Evolutionary conservation across 164 flowering plant genomes (phyloP), one percentile per base, ranked within the genome.

Genomic region (grape (Vitis vinifera)): DNA sequence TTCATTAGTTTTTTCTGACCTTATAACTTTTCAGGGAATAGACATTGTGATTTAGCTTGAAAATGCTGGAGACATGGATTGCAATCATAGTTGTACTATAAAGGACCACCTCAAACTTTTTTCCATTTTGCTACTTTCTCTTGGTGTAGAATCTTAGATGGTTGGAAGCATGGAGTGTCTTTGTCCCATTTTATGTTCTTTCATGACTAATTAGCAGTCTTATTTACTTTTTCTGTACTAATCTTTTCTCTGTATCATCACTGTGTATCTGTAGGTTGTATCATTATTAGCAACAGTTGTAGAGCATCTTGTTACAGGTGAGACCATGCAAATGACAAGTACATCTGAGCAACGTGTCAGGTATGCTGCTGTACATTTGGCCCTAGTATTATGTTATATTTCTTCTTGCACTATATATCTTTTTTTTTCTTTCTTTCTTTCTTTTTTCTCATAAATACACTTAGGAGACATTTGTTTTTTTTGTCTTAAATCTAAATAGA

Each of bases 241-340:
- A 4, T 17, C 16, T 55, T 11, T 31, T 69, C 16, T 66, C 7
- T 63, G 44, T 68, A 12, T 19, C 27, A 47, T 27, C 68, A 68
- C 37, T 69, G 55, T 65, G 55, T 63, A 11, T 76, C 9, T 77
- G 66, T 77, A 95, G 95, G 97, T 93, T 65, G 97, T 95, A 47
- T 70, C 91, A 9, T 84, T 95, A 51, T 37, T 93, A 51, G 91
- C 97, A 51, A 87, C 77, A 69, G 92, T 79, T 65, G 87, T 95
- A n/a, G 91, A 93, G 75, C 94, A 95, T 84, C 94, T 95, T 52
- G 99, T 95, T 74, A 93, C 93, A 0, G 99, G 99, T 53, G 99
- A 95, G 80, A 95, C 98, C 58, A 95, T 95, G 99, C 99, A 95
- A 79, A 95, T 93, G 99, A 87, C 91, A 5, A 75, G 88, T 23